Conservation (phyloP, 2,329 filamentous ascomycete genomes). For the Seiridium cupressi region DNA sequence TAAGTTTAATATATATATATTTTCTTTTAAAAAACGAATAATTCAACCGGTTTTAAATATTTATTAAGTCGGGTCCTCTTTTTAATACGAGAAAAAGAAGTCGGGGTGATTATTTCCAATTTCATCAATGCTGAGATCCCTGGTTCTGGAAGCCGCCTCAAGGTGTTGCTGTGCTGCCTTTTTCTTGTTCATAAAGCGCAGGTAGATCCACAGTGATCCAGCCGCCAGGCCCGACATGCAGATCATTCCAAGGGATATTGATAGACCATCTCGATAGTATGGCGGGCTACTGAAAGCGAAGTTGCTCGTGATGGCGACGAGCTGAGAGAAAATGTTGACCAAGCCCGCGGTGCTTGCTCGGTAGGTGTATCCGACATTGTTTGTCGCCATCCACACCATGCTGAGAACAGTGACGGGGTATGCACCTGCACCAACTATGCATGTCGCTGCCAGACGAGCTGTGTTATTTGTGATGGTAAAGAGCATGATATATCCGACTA, state of each 20-base stretch:
- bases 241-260: constrained; percentile 8
- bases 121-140: constrained; percentile 8
- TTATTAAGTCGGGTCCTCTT: no score
- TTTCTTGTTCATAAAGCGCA: constrained; percentile 7
- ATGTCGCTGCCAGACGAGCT: constrained; percentile 19
- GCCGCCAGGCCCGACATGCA: constrained; percentile 8
- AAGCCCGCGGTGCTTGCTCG: constrained; percentile 11
- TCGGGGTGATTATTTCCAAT: constrained; percentile 11
- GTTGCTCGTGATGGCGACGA: constrained; percentile 15
- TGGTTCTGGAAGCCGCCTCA: not conserved
- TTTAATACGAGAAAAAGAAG: constrained; percentile 10
- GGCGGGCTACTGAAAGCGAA: constrained; percentile 7
- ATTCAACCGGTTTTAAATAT: no score
- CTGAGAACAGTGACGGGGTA: constrained; percentile 19
- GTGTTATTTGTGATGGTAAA: constrained; percentile 16
- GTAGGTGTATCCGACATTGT: constrained; percentile 21
- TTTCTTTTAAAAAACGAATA: no score
- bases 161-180: constrained; percentile 6
- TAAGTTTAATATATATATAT: no score
- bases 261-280: constrained; percentile 4
- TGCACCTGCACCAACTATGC: constrained; percentile 18
- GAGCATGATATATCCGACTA: constrained; percentile 18
- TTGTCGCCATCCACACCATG: constrained; percentile 21
- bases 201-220: not conserved
- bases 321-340: constrained; percentile 8